A percentile compares a stretch with the other conserved stretches of the same genome.
These are phyloP conservation scores for Euphorbia schlechtendalii DNA, from an alignment of 441 rosid species.

Conservation along the genomic window DNA sequence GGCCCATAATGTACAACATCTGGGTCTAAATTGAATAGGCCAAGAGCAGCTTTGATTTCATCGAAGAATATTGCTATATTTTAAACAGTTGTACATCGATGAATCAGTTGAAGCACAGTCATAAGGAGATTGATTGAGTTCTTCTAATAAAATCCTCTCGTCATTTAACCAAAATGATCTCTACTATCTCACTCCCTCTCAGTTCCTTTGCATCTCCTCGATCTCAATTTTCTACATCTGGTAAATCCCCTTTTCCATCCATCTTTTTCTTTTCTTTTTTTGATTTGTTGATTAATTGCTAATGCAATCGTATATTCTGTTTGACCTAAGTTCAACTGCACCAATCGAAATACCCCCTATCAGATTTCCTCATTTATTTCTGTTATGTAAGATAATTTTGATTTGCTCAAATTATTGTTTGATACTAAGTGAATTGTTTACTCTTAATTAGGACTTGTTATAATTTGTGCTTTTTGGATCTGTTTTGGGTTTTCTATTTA, in stretches of 20 bases:
- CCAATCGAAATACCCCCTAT: neutral
- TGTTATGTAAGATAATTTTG: neutral
- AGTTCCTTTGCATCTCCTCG: conserved; percentile 11
- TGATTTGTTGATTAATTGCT: too few relatives aligned
- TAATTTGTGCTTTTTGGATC: neutral
- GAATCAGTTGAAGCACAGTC: neutral
- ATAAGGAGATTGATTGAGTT: neutral
- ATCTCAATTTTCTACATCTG: conserved; percentile 12
- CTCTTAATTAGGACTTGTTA: neutral
- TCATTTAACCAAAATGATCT: neutral
- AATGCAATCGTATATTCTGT: neutral
- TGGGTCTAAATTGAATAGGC: neutral
- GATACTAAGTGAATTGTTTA: neutral
- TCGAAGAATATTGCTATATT: neutral
- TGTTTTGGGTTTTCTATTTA: neutral
- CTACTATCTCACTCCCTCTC: conserved; percentile 14
- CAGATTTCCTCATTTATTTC: neutral
- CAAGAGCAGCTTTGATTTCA: neutral
- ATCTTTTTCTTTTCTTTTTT: neutral
- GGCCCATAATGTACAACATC: neutral
- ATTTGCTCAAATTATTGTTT: neutral
- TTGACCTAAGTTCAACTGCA: too few relatives aligned
- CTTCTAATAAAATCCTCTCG: neutral
- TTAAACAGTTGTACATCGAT: neutral
- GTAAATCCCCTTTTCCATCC: conserved; percentile 8